A percentile compares a stretch with the other conserved stretches of the same genome.
These are phyloP conservation scores for Aotearoamyces nothofagi DNA, from an alignment of 2,329 filamentous ascomycete genomes.

Conservation along the genomic window DNA sequence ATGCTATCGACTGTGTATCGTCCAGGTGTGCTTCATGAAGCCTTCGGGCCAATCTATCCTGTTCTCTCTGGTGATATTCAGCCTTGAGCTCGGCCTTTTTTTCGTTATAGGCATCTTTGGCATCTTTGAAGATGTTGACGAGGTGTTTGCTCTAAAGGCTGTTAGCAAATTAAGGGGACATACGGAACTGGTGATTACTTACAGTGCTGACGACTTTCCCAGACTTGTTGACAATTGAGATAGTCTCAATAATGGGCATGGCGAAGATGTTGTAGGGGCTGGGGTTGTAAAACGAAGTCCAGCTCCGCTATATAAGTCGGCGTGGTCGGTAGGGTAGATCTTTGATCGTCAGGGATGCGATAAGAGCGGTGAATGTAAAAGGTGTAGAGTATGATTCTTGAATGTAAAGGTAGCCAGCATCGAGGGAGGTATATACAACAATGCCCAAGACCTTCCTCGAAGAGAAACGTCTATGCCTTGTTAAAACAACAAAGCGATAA, in stretches of 20 bases:
- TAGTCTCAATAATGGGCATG: constrained; percentile 45
- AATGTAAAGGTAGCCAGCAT: too few relatives aligned
- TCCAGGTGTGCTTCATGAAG: constrained; percentile 24
- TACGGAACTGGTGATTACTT: constrained; percentile 21
- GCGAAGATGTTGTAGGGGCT: constrained; percentile 7
- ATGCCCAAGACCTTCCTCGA: too few relatives aligned
- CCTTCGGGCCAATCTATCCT: constrained; percentile 44
- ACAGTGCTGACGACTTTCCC: constrained; percentile 85
- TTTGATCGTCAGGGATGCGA: too few relatives aligned
- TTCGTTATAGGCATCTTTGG: constrained; percentile 73
- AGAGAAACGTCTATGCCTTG: too few relatives aligned
- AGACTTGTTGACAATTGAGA: constrained; percentile 82
- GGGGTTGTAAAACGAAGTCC: too few relatives aligned
- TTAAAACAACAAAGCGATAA: too few relatives aligned
- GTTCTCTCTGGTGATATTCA: constrained; percentile 43
- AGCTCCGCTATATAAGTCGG: too few relatives aligned
- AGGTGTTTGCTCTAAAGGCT: constrained; percentile 68
- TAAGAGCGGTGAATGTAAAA: too few relatives aligned
- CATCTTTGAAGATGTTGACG: constrained; percentile 82
- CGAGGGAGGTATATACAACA: too few relatives aligned
- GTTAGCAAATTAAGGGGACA: constrained; percentile 6
- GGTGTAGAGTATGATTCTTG: too few relatives aligned
- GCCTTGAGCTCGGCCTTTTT: constrained; percentile 71
- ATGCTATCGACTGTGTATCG: constrained; percentile 23
- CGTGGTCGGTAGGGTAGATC: too few relatives aligned